phyloP scores from a whole-genome alignment of 495 filamentous ascomycete genomes.

The Talaromyces borbonicus region DNA sequence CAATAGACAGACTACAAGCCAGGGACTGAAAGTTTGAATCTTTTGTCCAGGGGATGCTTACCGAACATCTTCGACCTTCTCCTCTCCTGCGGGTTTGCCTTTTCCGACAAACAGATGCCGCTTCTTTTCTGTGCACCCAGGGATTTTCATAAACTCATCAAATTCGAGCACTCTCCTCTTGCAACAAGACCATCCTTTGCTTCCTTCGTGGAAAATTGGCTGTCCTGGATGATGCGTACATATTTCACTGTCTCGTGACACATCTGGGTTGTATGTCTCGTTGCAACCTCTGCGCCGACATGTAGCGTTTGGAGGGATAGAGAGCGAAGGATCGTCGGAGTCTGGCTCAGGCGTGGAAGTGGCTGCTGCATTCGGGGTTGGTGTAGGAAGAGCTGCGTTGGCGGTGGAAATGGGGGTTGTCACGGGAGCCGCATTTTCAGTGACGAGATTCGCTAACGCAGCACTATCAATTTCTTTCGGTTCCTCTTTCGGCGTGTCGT shows the following conservation, averaged over 20 bases:
- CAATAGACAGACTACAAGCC: not conserved
- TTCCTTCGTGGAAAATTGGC: slow-evolving; percentile 93
- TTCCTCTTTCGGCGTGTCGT: slow-evolving; percentile 52
- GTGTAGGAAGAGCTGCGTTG: slow-evolving; percentile 41
- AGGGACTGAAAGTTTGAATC: slow-evolving; percentile 2
- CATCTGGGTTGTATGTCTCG: slow-evolving; percentile 46
- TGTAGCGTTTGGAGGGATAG: slow-evolving; percentile 58
- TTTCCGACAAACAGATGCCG: slow-evolving; percentile 82
- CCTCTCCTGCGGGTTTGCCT: slow-evolving; percentile 48
- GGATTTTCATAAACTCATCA: slow-evolving; percentile 93
- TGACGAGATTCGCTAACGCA: slow-evolving; percentile 12
- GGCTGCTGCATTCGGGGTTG: slow-evolving; percentile 46
- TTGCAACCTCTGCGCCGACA: slow-evolving; percentile 75
- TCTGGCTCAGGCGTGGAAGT: slow-evolving; percentile 71
- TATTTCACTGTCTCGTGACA: slow-evolving; percentile 57
- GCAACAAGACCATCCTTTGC: slow-evolving; percentile 95
- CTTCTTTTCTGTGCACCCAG: slow-evolving; percentile 74
- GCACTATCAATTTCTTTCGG: slow-evolving; percentile 29
- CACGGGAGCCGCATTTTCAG: slow-evolving; percentile 19
- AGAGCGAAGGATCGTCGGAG: slow-evolving; percentile 65
- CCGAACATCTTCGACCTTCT: slow-evolving; percentile 59
- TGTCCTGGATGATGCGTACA: slow-evolving; percentile 80
- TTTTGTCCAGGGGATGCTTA: too few relatives aligned
- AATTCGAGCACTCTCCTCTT: slow-evolving; percentile 93
- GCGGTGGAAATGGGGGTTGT: slow-evolving; percentile 37